Evolutionary conservation across 2,329 filamentous ascomycete species (phyloP).

Genomic region (Xylariaceae sp.): DNA sequence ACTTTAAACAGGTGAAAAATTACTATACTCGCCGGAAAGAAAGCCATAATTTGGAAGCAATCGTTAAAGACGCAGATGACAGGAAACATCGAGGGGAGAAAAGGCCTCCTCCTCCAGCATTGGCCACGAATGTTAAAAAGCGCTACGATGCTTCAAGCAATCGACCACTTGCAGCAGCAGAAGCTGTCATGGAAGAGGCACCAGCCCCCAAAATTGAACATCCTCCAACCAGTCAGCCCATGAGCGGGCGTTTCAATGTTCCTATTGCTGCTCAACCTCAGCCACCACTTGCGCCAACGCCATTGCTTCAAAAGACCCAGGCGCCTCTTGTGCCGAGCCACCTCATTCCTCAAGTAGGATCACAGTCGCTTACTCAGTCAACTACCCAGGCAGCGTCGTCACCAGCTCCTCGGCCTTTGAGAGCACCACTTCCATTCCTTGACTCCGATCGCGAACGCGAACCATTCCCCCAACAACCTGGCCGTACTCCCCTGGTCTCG

Average conservation of each 20-base stretch:
- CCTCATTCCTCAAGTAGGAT: slow-evolving; percentile 26
- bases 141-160: slow-evolving; percentile 45
- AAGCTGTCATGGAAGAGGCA: slow-evolving; percentile 44
- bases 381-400: slow-evolving; percentile 48
- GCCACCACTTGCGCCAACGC: slow-evolving; percentile 27
- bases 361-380: slow-evolving; percentile 38
- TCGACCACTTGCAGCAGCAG: slow-evolving; percentile 49
- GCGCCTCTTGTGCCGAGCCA: slow-evolving; percentile 28
- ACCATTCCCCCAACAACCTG: slow-evolving; percentile 32
- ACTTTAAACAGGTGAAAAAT: slow-evolving; percentile 57
- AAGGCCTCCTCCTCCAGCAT: slow-evolving; percentile 56
- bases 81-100: slow-evolving; percentile 55
- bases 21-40: slow-evolving; percentile 63
- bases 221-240: slow-evolving; percentile 35
- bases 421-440: slow-evolving; percentile 46
- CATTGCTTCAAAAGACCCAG: slow-evolving; percentile 30
- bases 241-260: slow-evolving; percentile 42
- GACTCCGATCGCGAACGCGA: slow-evolving; percentile 44
- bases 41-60: slow-evolving; percentile 56
- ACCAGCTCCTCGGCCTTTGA: slow-evolving; percentile 41
- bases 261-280: slow-evolving; percentile 44
- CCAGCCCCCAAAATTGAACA: slow-evolving; percentile 45
- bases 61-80: slow-evolving; percentile 57
- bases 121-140: slow-evolving; percentile 48
- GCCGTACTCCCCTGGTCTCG: slow-evolving; percentile 29